A percentile compares a stretch with the other conserved stretches of the same genome.
Evolutionary conservation across 192 early-diverging fungal species (phyloP).

Genomic region (Lobosporangium transversale): DNA sequence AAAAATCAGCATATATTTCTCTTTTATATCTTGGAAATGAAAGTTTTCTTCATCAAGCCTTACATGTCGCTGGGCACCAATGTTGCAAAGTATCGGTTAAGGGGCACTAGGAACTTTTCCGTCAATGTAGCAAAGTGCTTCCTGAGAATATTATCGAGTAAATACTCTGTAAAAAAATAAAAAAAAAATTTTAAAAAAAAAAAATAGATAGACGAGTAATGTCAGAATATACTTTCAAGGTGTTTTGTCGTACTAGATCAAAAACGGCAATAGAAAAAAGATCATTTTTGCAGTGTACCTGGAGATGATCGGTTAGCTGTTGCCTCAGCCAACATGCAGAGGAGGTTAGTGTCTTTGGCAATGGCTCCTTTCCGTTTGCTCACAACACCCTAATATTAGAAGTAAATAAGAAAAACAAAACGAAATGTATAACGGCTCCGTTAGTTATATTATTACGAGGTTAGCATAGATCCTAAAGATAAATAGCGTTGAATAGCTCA

Average conservation of each 20-base stretch:
- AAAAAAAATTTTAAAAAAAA: constrained; percentile 4
- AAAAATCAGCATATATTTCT: background rate
- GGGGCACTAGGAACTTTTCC: constrained; percentile 93
- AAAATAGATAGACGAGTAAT: too few relatives aligned
- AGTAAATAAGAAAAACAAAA: background rate
- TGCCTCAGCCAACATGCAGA: constrained; percentile 80
- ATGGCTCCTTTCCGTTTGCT: constrained; percentile 85
- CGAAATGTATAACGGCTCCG: background rate
- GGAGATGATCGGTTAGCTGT: constrained; percentile 76
- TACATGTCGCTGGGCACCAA: constrained; percentile 78
- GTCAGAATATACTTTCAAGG: too few relatives aligned
- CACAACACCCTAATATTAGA: constrained; percentile 56
- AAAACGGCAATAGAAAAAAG: background rate
- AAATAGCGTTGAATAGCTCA: too few relatives aligned
- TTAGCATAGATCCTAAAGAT: too few relatives aligned
- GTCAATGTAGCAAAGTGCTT: constrained; percentile 94
- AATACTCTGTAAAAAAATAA: constrained; percentile 57
- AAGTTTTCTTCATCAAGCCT: too few relatives aligned
- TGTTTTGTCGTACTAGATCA: too few relatives aligned
- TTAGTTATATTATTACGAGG: too few relatives aligned
- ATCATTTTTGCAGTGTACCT: constrained; percentile 51
- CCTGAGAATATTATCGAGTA: constrained; percentile 93
- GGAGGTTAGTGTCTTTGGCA: constrained; percentile 81
- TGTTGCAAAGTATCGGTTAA: constrained; percentile 93
- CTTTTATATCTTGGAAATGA: background rate